Percentiles rank a stretch among this genome's conserved stretches.
phyloP scores from a whole-genome alignment of 805 yeast genomes.

The Spathaspora arborariae region DNA sequence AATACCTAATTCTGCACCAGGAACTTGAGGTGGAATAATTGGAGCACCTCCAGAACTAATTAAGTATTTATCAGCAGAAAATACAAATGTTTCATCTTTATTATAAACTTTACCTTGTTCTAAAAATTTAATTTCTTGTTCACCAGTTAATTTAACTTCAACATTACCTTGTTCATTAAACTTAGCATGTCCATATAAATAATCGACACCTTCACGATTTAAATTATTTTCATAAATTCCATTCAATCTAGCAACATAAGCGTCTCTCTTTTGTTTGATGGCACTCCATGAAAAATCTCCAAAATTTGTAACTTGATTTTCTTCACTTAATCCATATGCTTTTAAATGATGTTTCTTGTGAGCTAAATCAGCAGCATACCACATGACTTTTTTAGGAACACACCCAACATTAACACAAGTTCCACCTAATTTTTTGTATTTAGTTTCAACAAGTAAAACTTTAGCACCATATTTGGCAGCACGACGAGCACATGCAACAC shows the following conservation, averaged over 20 bases:
- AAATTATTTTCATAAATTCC: conserved; percentile 91
- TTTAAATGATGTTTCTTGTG: conserved; percentile 67
- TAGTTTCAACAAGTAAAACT: conserved; percentile 75
- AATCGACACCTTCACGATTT: conserved; percentile 84
- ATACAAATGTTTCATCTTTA: conserved; percentile 54
- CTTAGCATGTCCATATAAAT: conserved; percentile 79
- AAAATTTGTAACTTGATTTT: conserved; percentile 42
- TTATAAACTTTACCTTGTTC: conserved; percentile 21
- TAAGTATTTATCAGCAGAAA: conserved; percentile 77
- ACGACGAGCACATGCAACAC: conserved; percentile 97
- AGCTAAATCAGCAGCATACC: conserved; percentile 95
- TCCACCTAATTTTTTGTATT: conserved; percentile 74
- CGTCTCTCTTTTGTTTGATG: conserved; percentile 87
- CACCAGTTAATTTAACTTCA: conserved; percentile 57
- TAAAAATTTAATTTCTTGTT: conserved; percentile 36
- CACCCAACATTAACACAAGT: conserved; percentile 99
- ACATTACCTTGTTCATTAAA: conserved; percentile 67
- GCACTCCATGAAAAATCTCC: conserved; percentile 74
- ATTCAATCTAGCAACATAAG: conserved; percentile 80
- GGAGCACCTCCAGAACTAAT: conserved; percentile 95
- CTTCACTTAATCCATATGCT: conserved; percentile 75
- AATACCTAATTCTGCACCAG: conserved; percentile 80
- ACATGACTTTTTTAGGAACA: conserved; percentile 98
- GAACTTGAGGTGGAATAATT: conserved; percentile 60
- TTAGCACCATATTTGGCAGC: conserved; percentile 94